Evolutionary conservation across 2,329 filamentous ascomycete genomes (phyloP).

Genomic region (Claviceps africana): DNA sequence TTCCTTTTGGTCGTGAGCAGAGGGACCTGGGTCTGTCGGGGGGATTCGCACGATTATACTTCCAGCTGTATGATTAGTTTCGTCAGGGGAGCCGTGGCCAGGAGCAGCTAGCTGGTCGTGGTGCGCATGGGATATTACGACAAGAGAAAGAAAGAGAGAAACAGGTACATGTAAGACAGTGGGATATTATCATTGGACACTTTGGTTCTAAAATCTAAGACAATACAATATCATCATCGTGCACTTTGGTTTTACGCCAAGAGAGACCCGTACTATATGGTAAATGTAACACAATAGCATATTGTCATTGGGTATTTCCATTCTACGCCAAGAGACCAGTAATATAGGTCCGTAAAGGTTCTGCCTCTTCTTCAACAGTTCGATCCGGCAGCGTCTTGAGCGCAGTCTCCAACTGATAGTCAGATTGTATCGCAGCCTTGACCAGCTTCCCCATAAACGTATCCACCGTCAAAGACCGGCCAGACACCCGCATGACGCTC

Average conservation of each 20-base stretch:
- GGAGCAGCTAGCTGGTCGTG: too few species aligned
- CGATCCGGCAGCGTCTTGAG: constrained; percentile 31
- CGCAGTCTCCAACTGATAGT: constrained; percentile 23
- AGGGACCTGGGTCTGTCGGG: too few species aligned
- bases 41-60: too few species aligned
- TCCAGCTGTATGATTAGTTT: too few species aligned
- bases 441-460: constrained; percentile 25
- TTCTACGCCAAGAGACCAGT: constrained; percentile 22
- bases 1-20: too few species aligned
- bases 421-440: constrained; percentile 24
- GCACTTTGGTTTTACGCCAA: constrained; percentile 14
- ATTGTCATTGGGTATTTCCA: neutral
- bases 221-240: neutral
- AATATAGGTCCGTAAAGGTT: constrained; percentile 31
- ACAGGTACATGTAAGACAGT: neutral
- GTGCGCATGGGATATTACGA: too few species aligned
- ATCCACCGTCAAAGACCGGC: constrained; percentile 21
- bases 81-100: too few species aligned
- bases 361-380: constrained; percentile 37
- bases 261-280: too few species aligned
- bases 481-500: constrained; percentile 30
- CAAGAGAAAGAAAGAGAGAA: too few species aligned
- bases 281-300: neutral
- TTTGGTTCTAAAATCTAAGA: constrained; percentile 9
- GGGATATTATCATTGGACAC: neutral